Conservation (phyloP, 2,329 filamentous ascomycete species). For the Taxawa tesnikishii region DNA sequence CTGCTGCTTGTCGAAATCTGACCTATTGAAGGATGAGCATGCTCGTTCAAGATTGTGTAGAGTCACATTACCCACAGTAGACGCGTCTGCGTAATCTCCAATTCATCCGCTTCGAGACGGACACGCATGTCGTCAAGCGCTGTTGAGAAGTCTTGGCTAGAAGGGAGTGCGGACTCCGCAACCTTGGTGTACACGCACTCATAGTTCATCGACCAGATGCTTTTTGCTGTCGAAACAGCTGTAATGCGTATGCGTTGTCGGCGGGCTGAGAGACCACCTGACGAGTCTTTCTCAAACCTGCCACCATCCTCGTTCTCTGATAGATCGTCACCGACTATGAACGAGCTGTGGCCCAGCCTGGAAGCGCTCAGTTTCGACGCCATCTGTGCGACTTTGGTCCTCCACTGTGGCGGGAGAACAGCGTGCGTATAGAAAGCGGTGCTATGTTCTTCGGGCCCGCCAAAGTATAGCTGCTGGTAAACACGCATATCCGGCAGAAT, state of each 20-base stretch:
- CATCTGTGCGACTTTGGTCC: slow-evolving; percentile 6
- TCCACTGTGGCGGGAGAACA: slow-evolving; percentile 11
- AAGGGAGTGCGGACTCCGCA: neutral
- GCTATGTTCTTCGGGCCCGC: neutral
- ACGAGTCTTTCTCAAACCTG: too few relatives aligned
- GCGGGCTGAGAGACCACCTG: too few relatives aligned
- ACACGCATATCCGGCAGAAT: slow-evolving; percentile 8
- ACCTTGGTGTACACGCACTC: slow-evolving; percentile 3
- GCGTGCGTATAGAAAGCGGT: neutral
- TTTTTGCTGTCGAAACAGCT: too few relatives aligned
- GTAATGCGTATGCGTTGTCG: too few relatives aligned
- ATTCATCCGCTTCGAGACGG: neutral
- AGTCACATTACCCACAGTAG: neutral
- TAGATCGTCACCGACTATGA: slow-evolving; percentile 10
- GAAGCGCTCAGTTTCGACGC: slow-evolving; percentile 7
- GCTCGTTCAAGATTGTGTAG: too few relatives aligned
- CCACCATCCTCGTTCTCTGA: neutral
- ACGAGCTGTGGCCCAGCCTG: slow-evolving; percentile 8
- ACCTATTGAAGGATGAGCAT: too few relatives aligned
- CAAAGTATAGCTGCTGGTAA: slow-evolving; percentile 4
- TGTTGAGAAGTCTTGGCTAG: slow-evolving; percentile 1
- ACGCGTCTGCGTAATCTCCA: neutral
- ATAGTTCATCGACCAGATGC: slow-evolving; percentile 8
- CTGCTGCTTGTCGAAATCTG: slow-evolving; percentile 6
- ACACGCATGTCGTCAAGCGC: neutral